Conservation (phyloP, 2,329 filamentous ascomycete genomes). For the Leptographium galeiforme region DNA sequence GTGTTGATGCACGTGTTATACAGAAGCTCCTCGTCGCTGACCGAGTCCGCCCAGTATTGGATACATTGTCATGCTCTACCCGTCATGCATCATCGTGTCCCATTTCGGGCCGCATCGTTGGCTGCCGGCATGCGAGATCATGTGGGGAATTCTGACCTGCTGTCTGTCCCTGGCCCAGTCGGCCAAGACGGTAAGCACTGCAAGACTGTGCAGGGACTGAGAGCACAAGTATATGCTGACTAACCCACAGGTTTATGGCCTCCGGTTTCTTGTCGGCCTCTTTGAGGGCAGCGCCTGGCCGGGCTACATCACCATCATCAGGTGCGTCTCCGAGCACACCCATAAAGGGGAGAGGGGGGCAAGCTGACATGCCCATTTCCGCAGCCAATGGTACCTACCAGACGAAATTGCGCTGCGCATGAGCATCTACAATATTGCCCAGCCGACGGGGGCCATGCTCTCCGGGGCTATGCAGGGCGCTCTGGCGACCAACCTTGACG, state of each 20-base stretch:
- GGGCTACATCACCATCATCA: background rate
- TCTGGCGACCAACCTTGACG: conserved; percentile 3
- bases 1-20: background rate
- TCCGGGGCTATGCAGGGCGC: conserved; percentile 5
- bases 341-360: too few relatives aligned
- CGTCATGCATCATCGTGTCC: conserved; percentile 6
- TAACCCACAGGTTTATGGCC: background rate
- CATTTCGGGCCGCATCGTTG: conserved; percentile 3
- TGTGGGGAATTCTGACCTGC: conserved; percentile 6
- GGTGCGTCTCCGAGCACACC: too few relatives aligned
- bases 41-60: background rate
- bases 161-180: conserved; percentile 1
- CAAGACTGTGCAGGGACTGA: too few relatives aligned
- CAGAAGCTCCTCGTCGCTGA: background rate
- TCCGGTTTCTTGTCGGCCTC: conserved; percentile 1
- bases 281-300: conserved; percentile 1
- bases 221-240: background rate
- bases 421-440: conserved; percentile 8
- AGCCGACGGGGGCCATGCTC: conserved; percentile 6
- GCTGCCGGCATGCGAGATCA: conserved; percentile 1
- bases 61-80: conserved; percentile 8
- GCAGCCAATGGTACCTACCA: conserved; percentile 7
- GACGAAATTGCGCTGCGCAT: conserved; percentile 6
- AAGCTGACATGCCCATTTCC: background rate
- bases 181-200: background rate